Evolutionary conservation across 2,329 filamentous ascomycete species (phyloP).

Genomic region (Dactylellina parvicollis): DNA sequence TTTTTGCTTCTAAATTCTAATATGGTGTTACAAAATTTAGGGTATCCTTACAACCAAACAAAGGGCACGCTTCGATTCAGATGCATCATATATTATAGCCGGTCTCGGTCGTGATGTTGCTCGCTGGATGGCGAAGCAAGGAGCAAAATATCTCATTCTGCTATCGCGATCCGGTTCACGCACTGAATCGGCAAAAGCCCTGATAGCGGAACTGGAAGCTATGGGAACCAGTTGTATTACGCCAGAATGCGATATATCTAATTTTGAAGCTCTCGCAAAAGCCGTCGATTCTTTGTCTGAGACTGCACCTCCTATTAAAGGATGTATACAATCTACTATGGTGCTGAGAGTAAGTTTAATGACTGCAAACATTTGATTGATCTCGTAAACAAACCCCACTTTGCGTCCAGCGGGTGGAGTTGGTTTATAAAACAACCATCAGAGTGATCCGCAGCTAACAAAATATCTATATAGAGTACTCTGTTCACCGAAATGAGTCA

Average conservation of each 20-base stretch:
- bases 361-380: too few species aligned
- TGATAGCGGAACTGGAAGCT: not conserved
- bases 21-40: too few species aligned
- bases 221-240: conserved; percentile 22
- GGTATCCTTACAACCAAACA: not conserved
- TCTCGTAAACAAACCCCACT: too few species aligned
- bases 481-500: conserved; percentile 56
- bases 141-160: conserved; percentile 67
- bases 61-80: not conserved
- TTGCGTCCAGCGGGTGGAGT: too few species aligned
- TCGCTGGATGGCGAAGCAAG: conserved; percentile 65
- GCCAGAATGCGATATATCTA: conserved; percentile 10
- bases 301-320: conserved; percentile 15
- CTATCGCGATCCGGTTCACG: conserved; percentile 65
- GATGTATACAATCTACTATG: conserved; percentile 38
- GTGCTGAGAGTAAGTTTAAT: conserved; percentile 14
- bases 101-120: conserved; percentile 69
- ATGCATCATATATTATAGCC: conserved; percentile 67
- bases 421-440: too few species aligned
- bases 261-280: not conserved
- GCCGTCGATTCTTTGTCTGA: not conserved
- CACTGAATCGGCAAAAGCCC: conserved; percentile 1
- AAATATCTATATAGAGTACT: conserved; percentile 43
- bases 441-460: not conserved
- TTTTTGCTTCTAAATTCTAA: not conserved